Conservation (phyloP, 129 eudicot species). For the Escallonia herrerae region DNA sequence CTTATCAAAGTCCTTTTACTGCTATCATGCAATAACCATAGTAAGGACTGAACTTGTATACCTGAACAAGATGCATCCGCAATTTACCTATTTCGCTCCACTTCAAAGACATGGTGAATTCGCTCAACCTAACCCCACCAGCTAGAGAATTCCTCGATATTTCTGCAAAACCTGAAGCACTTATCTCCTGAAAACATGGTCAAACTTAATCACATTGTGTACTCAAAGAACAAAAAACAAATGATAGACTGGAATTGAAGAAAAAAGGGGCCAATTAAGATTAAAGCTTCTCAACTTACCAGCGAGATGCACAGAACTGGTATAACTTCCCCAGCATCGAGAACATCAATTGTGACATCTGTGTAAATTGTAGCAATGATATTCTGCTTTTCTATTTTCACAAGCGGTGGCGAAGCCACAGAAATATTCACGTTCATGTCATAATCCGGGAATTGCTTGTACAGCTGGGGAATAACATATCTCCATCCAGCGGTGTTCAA, state of each 20-base stretch:
- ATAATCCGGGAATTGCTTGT: slow-evolving; percentile 63
- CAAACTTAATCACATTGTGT: too few relatives aligned
- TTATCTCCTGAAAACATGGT: slow-evolving; percentile 42
- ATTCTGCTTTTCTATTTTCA: slow-evolving; percentile 36
- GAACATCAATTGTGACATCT: slow-evolving; percentile 65
- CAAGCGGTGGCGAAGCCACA: slow-evolving; percentile 49
- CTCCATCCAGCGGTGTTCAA: slow-evolving; percentile 93
- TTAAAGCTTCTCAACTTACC: slow-evolving; percentile 35
- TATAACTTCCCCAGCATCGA: slow-evolving; percentile 51
- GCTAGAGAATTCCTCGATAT: slow-evolving; percentile 45
- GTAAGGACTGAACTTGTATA: slow-evolving; percentile 19
- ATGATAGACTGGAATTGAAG: neutral
- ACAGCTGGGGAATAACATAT: slow-evolving; percentile 68
- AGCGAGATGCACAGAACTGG: slow-evolving; percentile 69
- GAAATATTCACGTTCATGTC: slow-evolving; percentile 70
- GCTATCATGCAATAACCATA: neutral
- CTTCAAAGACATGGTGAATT: slow-evolving; percentile 51
- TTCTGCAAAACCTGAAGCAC: slow-evolving; percentile 62
- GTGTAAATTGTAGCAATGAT: slow-evolving; percentile 40
- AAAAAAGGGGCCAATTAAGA: neutral
- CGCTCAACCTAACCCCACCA: slow-evolving; percentile 48
- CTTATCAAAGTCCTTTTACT: neutral
- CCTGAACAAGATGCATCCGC: slow-evolving; percentile 70
- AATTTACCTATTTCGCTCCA: slow-evolving; percentile 81
- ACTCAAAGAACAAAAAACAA: neutral